Evolutionary conservation across 2,329 filamentous ascomycete species (phyloP).

Genomic region (Colletotrichum musicola): DNA sequence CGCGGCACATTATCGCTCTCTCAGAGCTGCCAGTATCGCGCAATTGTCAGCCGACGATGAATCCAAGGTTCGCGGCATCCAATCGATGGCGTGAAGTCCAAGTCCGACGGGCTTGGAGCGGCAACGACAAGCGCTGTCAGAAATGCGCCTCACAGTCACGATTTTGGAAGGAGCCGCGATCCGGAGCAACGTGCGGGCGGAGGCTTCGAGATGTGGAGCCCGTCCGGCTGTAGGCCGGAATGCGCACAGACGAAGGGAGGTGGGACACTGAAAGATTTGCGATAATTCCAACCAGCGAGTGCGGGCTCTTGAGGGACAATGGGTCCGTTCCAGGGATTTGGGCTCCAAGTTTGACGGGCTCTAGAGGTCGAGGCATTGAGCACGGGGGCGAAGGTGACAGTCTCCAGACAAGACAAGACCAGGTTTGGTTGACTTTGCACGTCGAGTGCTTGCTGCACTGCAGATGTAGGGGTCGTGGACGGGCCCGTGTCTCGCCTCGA

Average conservation of each 20-base stretch:
- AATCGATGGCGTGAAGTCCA: neutral
- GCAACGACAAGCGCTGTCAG: constrained; percentile 20
- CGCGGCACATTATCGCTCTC: no score
- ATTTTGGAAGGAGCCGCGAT: constrained; percentile 23
- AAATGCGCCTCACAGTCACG: constrained; percentile 20
- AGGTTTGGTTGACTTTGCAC: constrained; percentile 16
- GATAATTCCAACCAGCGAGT: constrained; percentile 13
- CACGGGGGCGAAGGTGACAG: constrained; percentile 33
- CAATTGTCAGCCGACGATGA: neutral
- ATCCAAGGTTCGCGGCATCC: neutral
- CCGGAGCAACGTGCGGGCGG: constrained; percentile 3
- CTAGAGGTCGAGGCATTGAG: constrained; percentile 19
- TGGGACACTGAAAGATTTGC: constrained; percentile 1
- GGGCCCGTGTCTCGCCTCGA: constrained; percentile 34
- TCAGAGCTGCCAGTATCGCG: neutral
- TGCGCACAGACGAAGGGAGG: constrained; percentile 36
- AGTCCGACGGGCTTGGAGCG: constrained; percentile 7
- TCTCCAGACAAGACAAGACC: constrained; percentile 21
- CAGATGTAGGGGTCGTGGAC: constrained; percentile 22
- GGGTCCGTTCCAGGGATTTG: neutral
- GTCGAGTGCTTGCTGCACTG: neutral
- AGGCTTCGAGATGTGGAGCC: constrained; percentile 9
- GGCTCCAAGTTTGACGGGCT: constrained; percentile 2
- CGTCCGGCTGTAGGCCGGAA: neutral
- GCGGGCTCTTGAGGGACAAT: neutral